These are phyloP conservation scores for Jackrogersella multiformis DNA, from an alignment of 495 filamentous ascomycete species.

Conservation along the genomic window DNA sequence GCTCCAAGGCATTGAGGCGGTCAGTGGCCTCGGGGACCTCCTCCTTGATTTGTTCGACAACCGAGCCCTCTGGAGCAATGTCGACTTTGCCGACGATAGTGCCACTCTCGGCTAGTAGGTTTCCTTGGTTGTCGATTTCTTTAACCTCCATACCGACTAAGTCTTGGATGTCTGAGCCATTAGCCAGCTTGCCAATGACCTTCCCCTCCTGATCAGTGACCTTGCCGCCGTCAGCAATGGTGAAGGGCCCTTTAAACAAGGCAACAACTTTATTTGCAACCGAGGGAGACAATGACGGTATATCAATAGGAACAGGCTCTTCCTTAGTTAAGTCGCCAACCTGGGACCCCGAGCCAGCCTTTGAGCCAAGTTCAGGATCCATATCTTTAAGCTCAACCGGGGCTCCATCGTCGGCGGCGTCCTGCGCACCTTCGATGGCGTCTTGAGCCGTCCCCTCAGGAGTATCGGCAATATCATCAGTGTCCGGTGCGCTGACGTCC, in stretches of 20 bases:
- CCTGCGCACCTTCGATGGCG: conserved; percentile 47
- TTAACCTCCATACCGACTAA: conserved; percentile 75
- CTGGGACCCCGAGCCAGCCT: conserved; percentile 54
- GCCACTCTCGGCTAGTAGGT: conserved; percentile 80
- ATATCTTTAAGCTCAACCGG: conserved; percentile 48
- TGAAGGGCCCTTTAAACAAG: conserved; percentile 51
- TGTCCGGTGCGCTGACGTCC: no score
- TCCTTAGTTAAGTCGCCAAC: conserved; percentile 57
- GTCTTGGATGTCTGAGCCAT: conserved; percentile 74
- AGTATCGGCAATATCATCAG: background rate
- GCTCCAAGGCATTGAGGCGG: conserved; percentile 53
- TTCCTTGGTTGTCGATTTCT: conserved; percentile 85
- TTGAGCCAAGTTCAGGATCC: conserved; percentile 46
- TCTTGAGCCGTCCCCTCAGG: background rate
- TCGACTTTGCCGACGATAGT: conserved; percentile 82
- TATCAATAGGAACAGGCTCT: conserved; percentile 32
- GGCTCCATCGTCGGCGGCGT: conserved; percentile 46
- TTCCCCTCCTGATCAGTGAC: conserved; percentile 75
- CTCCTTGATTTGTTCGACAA: conserved; percentile 67
- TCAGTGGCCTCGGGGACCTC: conserved; percentile 56
- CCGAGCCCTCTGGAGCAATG: conserved; percentile 73
- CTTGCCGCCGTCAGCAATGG: conserved; percentile 69
- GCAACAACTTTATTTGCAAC: conserved; percentile 43
- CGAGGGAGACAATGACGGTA: conserved; percentile 39
- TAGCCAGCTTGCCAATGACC: conserved; percentile 72